Base-by-base conservation (phyloP, 2,329 filamentous ascomycete genomes). In the Simplicillium aogashimaense region DNA sequence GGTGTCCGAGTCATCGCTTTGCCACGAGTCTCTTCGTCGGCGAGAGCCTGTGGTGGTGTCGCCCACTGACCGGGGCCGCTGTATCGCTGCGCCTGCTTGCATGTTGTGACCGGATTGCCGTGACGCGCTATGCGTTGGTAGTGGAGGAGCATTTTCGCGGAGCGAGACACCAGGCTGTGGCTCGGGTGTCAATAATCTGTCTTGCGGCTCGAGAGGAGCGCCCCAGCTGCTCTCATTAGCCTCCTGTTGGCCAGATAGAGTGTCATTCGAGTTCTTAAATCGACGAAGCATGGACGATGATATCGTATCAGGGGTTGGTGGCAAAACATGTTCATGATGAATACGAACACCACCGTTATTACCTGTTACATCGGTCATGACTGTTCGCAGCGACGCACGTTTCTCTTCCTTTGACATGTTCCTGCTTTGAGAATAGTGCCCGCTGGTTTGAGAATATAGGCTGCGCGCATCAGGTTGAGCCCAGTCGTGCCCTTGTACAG, bases 291-390 rank as follows among this genome's bases (percentile, higher is more conserved):
- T 74, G 2, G 70, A 70, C 2, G 71, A 75, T 2, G 74, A 75
- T 15, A 77, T 72, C 0, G 75, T 78, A 47, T 78, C 74, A 0
- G 75, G 75, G 0, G 75, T 78, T 0, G 75, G 75, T 9, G 75
- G 75, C 2, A 78, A 57, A 14, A 56, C 57, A 14, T 68, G 64
- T 5, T 66, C 61, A 25, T 25, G 20, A 39, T 65, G 59, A 2
- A 65, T 43, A 49, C 61, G 57, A 31, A 62, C 66, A 45, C 57
- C 59, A 45, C 50, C 61, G 9, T 25, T 25, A 9, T 25, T 25
- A 25, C 5, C 9, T 44, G 42, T 60, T 51, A 61, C 62, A 25
- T 72, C 67, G 0, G 72, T 76, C 25, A 67, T 50, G 7, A 76
- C 72, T 33, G 57, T 65, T 9, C 70, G 63, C 11, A 74, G 47